Percentiles rank a stretch among this genome's conserved stretches.
Conservation (phyloP, 2,329 filamentous ascomycete genomes). For the Clarireedia homoeocarpa region DNA sequence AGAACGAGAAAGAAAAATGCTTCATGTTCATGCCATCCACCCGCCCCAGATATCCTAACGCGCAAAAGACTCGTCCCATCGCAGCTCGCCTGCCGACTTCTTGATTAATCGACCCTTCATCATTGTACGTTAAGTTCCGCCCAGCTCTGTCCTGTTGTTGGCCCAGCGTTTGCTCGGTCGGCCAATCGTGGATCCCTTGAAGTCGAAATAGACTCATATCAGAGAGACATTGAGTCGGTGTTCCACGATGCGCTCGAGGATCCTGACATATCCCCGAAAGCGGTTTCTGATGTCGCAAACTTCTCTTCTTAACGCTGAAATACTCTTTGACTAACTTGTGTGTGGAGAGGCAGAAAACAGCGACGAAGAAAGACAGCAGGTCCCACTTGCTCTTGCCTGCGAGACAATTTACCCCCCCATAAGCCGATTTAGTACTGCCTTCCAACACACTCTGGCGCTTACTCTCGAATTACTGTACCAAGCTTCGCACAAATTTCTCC, state of each 20-base stretch:
- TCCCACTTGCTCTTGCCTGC: background rate
- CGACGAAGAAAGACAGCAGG: background rate
- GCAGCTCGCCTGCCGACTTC: too few species aligned
- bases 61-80: too few species aligned
- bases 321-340: background rate
- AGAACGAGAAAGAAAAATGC: too few species aligned
- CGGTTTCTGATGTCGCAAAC: background rate
- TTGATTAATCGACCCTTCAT: too few species aligned
- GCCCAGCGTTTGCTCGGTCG: constrained; percentile 1
- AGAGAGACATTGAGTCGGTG: background rate
- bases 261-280: background rate
- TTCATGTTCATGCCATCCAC: too few species aligned
- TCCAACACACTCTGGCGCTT: constrained; percentile 3
- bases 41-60: too few species aligned
- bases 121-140: too few species aligned
- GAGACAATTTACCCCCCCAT: too few species aligned
- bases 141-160: background rate
- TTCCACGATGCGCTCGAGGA: constrained; percentile 1
- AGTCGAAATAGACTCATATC: constrained; percentile 3
- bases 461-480: background rate
- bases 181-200: background rate
- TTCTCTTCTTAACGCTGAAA: background rate
- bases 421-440: background rate
- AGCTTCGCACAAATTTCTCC: background rate
- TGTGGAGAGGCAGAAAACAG: constrained; percentile 1